Percentiles rank a stretch among this genome's conserved stretches.
These are phyloP conservation scores for Auriscalpium orientale DNA, from an alignment of 768 basidiomycete species.

Conservation along the genomic window DNA sequence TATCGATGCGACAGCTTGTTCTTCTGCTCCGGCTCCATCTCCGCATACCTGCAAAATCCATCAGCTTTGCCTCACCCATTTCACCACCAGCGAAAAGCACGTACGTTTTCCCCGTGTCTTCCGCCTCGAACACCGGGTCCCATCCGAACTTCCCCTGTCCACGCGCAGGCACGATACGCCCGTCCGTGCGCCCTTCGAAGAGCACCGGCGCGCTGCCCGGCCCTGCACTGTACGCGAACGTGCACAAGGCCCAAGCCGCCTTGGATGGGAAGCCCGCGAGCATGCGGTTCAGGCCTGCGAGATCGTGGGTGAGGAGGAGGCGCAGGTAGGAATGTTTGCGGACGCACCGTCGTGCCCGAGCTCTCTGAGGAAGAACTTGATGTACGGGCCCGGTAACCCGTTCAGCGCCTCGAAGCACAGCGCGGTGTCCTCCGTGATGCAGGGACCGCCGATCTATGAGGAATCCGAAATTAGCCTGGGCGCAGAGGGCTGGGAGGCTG, in stretches of 20 bases:
- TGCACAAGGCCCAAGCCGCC: conserved; percentile 86
- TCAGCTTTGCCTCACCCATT: background rate
- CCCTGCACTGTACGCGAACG: conserved; percentile 89
- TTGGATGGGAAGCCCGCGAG: conserved; percentile 70
- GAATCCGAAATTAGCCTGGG: background rate
- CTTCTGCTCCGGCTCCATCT: conserved; percentile 59
- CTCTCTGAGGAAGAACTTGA: conserved; percentile 83
- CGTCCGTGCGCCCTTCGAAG: conserved; percentile 85
- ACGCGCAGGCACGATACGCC: conserved; percentile 80
- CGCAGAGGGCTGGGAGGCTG: background rate
- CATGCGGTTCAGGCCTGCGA: conserved; percentile 71
- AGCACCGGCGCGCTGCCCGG: conserved; percentile 73
- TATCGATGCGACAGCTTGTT: conserved; percentile 61
- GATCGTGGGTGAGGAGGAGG: background rate
- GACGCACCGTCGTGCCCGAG: conserved; percentile 76
- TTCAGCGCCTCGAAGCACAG: conserved; percentile 84
- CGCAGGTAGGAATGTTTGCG: background rate
- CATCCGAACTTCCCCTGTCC: conserved; percentile 82
- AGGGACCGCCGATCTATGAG: conserved; percentile 41
- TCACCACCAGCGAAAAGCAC: conserved; percentile 12
- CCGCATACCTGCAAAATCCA: conserved; percentile 44
- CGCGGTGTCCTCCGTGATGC: conserved; percentile 90
- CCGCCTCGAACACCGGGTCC: conserved; percentile 82
- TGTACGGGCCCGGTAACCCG: conserved; percentile 94
- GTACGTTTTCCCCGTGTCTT: conserved; percentile 71